Conservation (phyloP, 805 yeast genomes). For the Metschnikowia arizonensis region DNA sequence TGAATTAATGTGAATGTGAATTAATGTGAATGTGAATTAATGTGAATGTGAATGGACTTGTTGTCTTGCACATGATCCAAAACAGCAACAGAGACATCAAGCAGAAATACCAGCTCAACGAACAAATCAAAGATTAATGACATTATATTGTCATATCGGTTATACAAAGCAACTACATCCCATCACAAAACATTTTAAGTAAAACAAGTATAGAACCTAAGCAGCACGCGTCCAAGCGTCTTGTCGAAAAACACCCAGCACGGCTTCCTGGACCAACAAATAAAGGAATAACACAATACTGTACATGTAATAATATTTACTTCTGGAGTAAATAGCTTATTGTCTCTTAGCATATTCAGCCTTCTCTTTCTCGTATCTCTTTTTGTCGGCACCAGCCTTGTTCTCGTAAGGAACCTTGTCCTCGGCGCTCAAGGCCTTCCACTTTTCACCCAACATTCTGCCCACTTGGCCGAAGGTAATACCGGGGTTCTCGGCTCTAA, state of each 20-base stretch:
- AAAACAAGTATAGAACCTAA: constrained; percentile 6
- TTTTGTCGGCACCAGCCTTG: constrained; percentile 93
- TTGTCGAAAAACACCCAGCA: constrained; percentile 5
- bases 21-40: too few relatives aligned
- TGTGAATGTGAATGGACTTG: too few relatives aligned
- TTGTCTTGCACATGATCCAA: too few relatives aligned
- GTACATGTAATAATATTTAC: constrained; percentile 10
- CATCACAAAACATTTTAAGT: background rate
- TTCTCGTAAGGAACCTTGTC: constrained; percentile 88
- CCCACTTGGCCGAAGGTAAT: constrained; percentile 93
- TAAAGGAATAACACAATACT: constrained; percentile 13
- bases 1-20: too few relatives aligned
- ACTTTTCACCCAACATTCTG: constrained; percentile 88
- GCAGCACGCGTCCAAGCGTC: background rate
- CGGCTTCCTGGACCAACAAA: constrained; percentile 1
- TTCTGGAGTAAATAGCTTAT: constrained; percentile 11
- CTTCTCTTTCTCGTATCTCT: constrained; percentile 95
- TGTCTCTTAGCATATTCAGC: constrained; percentile 64
- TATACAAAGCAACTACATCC: background rate
- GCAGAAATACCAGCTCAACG: too few relatives aligned
- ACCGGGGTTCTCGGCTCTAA: constrained; percentile 95
- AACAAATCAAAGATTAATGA: too few relatives aligned
- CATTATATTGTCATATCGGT: too few relatives aligned
- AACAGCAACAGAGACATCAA: too few relatives aligned
- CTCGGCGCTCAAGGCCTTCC: constrained; percentile 85